Evolutionary conservation across 805 yeast genomes (phyloP).

Genomic region (Cephaloascus fragrans): DNA sequence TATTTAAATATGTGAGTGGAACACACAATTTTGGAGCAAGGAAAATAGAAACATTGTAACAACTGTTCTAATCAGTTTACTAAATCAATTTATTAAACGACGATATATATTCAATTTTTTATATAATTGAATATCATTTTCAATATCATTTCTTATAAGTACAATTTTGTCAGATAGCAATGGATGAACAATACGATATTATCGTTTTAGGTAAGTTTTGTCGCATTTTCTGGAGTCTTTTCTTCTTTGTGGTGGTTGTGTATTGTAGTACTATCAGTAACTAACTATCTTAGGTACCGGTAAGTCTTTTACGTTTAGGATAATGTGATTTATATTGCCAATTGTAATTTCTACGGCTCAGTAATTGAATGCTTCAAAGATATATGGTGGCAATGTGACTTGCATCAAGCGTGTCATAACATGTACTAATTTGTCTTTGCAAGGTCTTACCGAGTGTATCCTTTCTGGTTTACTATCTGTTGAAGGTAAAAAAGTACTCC

Average conservation of each 20-base stretch:
- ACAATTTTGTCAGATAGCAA: no score
- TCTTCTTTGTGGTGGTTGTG: neutral
- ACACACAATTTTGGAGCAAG: no score
- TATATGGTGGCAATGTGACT: neutral
- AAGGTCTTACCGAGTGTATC: slow-evolving; percentile 95
- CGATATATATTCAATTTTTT: no score
- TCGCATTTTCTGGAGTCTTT: no score
- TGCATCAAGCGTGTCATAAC: neutral
- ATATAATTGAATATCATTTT: no score
- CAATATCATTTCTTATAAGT: no score
- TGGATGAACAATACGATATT: slow-evolving; percentile 97
- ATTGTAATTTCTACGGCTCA: neutral
- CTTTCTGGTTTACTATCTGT: slow-evolving; percentile 89
- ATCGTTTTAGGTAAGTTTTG: slow-evolving; percentile 82
- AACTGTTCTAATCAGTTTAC: no score
- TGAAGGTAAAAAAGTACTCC: slow-evolving; percentile 96
- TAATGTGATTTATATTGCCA: neutral
- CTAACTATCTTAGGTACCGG: slow-evolving; percentile 16
- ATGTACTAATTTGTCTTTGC: slow-evolving; percentile 1
- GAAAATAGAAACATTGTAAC: no score
- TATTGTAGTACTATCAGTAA: slow-evolving; percentile 1
- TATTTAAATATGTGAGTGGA: no score
- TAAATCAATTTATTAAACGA: no score
- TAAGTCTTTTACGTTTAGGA: slow-evolving; percentile 4
- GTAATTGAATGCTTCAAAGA: slow-evolving; percentile 3